Percentiles rank a stretch among this genome's conserved stretches.
Conservation (phyloP, 805 yeast species). For the Spathaspora boniae region DNA sequence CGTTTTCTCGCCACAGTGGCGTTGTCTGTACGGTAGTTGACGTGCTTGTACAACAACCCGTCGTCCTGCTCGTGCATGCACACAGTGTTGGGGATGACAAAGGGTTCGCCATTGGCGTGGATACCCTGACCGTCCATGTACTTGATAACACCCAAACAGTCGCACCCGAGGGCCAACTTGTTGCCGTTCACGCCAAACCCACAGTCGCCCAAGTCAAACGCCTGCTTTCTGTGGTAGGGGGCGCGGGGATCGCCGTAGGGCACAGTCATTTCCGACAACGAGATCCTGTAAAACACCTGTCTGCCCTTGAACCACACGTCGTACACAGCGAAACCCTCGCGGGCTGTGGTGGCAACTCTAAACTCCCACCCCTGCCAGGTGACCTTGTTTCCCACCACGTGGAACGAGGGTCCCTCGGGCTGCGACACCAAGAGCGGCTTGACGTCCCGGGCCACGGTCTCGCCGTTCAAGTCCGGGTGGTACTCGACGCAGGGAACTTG, state of each 20-base stretch:
- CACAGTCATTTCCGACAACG: slow-evolving; percentile 82
- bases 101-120: slow-evolving; percentile 59
- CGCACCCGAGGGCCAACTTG: slow-evolving; percentile 69
- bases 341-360: slow-evolving; percentile 61
- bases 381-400: slow-evolving; percentile 52
- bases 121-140: slow-evolving; percentile 63
- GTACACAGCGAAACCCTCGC: slow-evolving; percentile 79
- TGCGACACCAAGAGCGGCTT: slow-evolving; percentile 68
- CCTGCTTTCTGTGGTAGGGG: slow-evolving; percentile 83
- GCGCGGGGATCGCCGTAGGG: slow-evolving; percentile 81
- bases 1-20: slow-evolving; percentile 77
- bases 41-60: slow-evolving; percentile 74
- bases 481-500: slow-evolving; percentile 63
- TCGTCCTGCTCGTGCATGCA: slow-evolving; percentile 81
- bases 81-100: slow-evolving; percentile 61
- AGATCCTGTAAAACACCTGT: slow-evolving; percentile 66
- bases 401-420: slow-evolving; percentile 79
- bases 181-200: slow-evolving; percentile 77
- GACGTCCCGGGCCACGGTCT: slow-evolving; percentile 46
- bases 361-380: slow-evolving; percentile 86
- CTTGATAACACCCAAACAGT: slow-evolving; percentile 76
- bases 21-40: slow-evolving; percentile 68
- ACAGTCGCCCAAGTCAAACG: slow-evolving; percentile 82
- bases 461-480: slow-evolving; percentile 67
- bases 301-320: slow-evolving; percentile 75